Evolutionary conservation across 805 yeast genomes (phyloP).

Genomic region (Kazachstania bromeliacearum): DNA sequence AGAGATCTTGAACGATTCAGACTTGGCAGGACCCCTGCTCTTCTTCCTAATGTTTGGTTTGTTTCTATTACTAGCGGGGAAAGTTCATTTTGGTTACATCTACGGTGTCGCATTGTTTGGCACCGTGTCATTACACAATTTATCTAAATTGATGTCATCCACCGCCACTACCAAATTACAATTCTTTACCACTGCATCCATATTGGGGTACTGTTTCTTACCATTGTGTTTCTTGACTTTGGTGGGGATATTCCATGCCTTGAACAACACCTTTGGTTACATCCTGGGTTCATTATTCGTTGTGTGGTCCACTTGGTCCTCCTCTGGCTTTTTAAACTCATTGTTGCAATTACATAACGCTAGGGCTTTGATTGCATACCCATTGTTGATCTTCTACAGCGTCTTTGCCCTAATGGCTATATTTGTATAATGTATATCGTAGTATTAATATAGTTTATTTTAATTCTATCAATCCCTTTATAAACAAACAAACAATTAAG

Average conservation of each 20-base stretch:
- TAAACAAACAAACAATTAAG: no score
- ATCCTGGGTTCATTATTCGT: constrained; percentile 56
- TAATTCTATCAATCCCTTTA: no score
- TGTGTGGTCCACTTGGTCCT: constrained; percentile 85
- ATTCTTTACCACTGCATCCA: constrained; percentile 70
- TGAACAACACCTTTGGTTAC: constrained; percentile 73
- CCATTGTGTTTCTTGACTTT: constrained; percentile 60
- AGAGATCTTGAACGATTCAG: constrained; percentile 79
- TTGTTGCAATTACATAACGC: constrained; percentile 77
- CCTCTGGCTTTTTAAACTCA: constrained; percentile 86
- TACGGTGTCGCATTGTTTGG: constrained; percentile 95
- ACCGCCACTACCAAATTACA: constrained; percentile 32
- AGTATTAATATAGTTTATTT: no score
- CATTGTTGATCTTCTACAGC: constrained; percentile 81
- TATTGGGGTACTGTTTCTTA: constrained; percentile 84
- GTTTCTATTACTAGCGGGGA: constrained; percentile 74
- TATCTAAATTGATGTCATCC: constrained; percentile 81
- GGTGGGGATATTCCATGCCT: constrained; percentile 62
- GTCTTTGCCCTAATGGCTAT: constrained; percentile 95
- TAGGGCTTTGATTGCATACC: constrained; percentile 86
- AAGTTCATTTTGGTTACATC: constrained; percentile 92
- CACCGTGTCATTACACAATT: constrained; percentile 68
- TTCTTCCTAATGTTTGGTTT: constrained; percentile 85
- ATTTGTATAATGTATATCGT: constrained; percentile 40
- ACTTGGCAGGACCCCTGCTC: constrained; percentile 88